phyloP scores from a whole-genome alignment of 345 rosid species.

The Anacardium occidentale region DNA sequence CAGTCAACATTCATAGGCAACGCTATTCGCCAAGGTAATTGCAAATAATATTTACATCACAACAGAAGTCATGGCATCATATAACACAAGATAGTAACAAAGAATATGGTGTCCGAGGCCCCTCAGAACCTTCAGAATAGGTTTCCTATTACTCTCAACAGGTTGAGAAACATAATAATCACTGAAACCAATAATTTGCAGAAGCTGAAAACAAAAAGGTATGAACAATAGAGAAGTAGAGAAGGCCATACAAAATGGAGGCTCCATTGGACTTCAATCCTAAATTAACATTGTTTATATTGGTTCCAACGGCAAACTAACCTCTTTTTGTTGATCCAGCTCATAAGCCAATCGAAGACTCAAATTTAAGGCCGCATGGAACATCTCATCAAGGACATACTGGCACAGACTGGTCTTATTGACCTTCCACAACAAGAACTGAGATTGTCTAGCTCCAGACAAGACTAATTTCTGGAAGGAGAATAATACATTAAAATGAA shows the following conservation, averaged over 20 bases:
- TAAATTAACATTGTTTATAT: neutral
- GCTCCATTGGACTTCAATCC: neutral
- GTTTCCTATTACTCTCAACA: neutral
- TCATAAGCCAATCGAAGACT: constrained; percentile 56
- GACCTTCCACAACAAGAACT: constrained; percentile 75
- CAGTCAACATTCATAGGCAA: neutral
- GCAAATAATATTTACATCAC: neutral
- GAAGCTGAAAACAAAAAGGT: neutral
- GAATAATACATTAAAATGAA: neutral
- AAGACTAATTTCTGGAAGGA: constrained; percentile 56
- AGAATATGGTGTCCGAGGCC: neutral
- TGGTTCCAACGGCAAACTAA: constrained; percentile 24
- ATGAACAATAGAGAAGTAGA: neutral
- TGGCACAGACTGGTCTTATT: constrained; percentile 44
- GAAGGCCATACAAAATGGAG: neutral
- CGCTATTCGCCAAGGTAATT: neutral
- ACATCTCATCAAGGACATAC: constrained; percentile 72
- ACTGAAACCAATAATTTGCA: neutral
- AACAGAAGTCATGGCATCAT: neutral
- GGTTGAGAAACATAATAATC: neutral
- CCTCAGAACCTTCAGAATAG: neutral
- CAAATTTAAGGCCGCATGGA: constrained; percentile 77
- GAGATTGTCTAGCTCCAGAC: constrained; percentile 28
- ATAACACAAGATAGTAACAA: neutral
- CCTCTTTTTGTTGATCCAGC: constrained; percentile 64